Evolutionary conservation across 331 rosid species (phyloP).

Genomic region (Ulmus americana): DNA sequence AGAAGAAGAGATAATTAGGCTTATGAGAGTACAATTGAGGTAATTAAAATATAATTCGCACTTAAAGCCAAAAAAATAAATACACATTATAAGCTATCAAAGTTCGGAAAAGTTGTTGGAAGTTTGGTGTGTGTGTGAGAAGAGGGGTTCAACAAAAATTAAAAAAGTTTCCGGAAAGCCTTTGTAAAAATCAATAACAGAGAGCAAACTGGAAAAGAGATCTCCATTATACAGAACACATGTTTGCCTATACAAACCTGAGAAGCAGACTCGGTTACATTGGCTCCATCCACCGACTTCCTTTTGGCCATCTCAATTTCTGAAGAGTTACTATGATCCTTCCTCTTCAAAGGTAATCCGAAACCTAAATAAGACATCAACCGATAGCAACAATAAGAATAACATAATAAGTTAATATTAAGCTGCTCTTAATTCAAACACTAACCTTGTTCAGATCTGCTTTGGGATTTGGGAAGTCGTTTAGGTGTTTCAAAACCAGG

Average conservation of each 20-base stretch:
- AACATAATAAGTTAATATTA: too few relatives aligned
- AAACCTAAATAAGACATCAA: slow-evolving; percentile 15
- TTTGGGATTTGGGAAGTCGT: slow-evolving; percentile 25
- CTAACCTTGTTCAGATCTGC: slow-evolving; percentile 40
- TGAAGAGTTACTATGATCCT: slow-evolving; percentile 27
- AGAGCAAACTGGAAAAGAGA: not conserved
- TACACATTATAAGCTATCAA: too few relatives aligned
- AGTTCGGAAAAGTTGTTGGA: too few relatives aligned
- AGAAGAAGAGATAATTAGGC: not conserved
- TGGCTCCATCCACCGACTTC: slow-evolving; percentile 23
- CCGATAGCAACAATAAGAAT: not conserved
- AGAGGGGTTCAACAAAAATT: too few relatives aligned
- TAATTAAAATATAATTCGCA: too few relatives aligned
- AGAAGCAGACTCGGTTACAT: slow-evolving; percentile 17
- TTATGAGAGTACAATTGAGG: not conserved
- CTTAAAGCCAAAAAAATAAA: too few relatives aligned
- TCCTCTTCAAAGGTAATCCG: slow-evolving; percentile 46
- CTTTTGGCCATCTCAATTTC: slow-evolving; percentile 30
- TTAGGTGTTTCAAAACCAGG: slow-evolving; percentile 26
- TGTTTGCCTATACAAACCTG: slow-evolving; percentile 37
- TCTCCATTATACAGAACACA: not conserved
- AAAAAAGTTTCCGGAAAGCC: not conserved
- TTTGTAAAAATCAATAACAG: not conserved
- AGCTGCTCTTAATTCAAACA: slow-evolving; percentile 14
- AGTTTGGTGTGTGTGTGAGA: too few relatives aligned